phyloP scores from a whole-genome alignment of 75 land plant genomes.

The Selaginella moellendorffii region DNA sequence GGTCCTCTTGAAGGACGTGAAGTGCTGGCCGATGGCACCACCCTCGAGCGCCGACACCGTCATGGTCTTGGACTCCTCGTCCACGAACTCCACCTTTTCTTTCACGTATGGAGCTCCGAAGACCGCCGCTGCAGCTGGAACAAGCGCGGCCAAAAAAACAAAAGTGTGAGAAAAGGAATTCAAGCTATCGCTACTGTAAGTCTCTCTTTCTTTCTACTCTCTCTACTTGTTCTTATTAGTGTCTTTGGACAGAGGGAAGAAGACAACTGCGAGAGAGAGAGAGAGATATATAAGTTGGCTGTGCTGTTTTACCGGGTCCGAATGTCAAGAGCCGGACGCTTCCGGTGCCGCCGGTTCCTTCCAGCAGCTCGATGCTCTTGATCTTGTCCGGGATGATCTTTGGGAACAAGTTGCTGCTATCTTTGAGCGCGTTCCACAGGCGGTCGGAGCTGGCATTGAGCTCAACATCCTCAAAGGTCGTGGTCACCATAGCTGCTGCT shows the following conservation, averaged over 20 bases:
- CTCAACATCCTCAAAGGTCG: neutral
- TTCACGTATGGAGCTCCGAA: neutral
- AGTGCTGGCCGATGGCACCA: neutral
- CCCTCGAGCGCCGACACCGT: neutral
- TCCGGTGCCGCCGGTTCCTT: constrained; percentile 8
- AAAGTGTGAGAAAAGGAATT: too few relatives aligned
- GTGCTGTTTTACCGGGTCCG: constrained; percentile 13
- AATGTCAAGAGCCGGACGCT: neutral
- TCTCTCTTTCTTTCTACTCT: too few relatives aligned
- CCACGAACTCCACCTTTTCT: neutral
- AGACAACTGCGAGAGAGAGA: too few relatives aligned
- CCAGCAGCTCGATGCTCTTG: neutral
- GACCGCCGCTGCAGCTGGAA: neutral
- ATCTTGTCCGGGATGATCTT: constrained; percentile 2
- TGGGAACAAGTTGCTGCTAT: constrained; percentile 6
- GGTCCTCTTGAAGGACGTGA: neutral
- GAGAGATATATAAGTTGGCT: too few relatives aligned
- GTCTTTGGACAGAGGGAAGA: too few relatives aligned
- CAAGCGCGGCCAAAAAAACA: too few relatives aligned
- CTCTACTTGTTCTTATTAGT: too few relatives aligned
- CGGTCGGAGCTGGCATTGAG: neutral
- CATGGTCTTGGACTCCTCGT: neutral
- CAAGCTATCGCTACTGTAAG: too few relatives aligned
- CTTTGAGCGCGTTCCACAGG: constrained; percentile 1
- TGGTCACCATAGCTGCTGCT: neutral